A percentile compares a stretch with the other conserved stretches of the same genome.
Conservation (phyloP, 164 flowering plant species). For the Brasenia schreberi region DNA sequence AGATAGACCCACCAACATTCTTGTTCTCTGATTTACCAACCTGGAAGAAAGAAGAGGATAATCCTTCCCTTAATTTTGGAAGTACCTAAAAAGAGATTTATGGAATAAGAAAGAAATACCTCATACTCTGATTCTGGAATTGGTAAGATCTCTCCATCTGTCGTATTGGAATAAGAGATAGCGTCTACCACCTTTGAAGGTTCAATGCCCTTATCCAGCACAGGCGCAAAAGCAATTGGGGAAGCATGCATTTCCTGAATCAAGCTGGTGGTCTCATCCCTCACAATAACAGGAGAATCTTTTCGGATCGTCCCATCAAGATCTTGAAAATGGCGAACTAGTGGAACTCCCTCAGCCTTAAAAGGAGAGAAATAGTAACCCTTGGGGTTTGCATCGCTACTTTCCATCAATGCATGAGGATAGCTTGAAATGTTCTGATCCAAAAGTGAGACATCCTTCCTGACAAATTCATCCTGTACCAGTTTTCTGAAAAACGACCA, state of each 20-base stretch:
- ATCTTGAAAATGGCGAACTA: conserved; percentile 15
- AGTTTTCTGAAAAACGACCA: conserved; percentile 93
- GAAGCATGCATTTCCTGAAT: conserved; percentile 19
- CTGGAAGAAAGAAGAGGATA: conserved; percentile 18
- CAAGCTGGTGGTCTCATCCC: conserved; percentile 5
- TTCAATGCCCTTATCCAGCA: conserved; percentile 25
- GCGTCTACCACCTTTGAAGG: conserved; percentile 31
- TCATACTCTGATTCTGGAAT: conserved; percentile 50
- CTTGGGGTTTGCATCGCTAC: conserved; percentile 24
- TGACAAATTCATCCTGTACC: conserved; percentile 43
- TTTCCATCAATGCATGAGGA: conserved; percentile 25
- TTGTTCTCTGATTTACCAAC: conserved; percentile 36
- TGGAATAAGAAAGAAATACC: conserved; percentile 21
- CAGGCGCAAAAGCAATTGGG: conserved; percentile 5
- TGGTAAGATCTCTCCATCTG: conserved; percentile 18
- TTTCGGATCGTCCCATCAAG: conserved; percentile 19
- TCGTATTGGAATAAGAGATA: conserved; percentile 16
- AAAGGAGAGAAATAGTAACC: conserved; percentile 26
- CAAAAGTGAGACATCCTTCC: conserved; percentile 67
- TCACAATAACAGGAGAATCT: conserved; percentile 13
- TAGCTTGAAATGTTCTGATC: conserved; percentile 64
- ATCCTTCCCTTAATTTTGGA: not conserved
- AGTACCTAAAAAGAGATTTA: not conserved
- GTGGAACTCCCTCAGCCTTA: conserved; percentile 18
- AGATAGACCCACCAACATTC: conserved; percentile 32